Conservation (phyloP, 2,329 filamentous ascomycete genomes). For the Escovopsis sp. region DNA sequence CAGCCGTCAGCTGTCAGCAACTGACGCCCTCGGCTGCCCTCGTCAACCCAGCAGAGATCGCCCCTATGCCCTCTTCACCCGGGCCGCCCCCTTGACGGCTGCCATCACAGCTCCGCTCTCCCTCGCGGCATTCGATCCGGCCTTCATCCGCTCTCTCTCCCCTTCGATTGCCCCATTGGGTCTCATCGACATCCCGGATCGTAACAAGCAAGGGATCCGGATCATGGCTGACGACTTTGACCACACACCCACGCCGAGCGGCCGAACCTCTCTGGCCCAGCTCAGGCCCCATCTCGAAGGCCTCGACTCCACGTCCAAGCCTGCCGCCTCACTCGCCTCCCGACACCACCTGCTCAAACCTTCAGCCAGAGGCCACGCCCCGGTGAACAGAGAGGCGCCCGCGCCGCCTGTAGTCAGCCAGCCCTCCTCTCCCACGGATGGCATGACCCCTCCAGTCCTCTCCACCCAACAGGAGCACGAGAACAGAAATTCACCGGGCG, state of each 20-base stretch:
- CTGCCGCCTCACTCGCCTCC: slow-evolving; percentile 3
- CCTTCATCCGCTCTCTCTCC: too few relatives aligned
- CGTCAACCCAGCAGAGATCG: too few relatives aligned
- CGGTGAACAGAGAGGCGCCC: slow-evolving; percentile 10
- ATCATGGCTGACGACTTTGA: slow-evolving; percentile 14
- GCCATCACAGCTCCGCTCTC: too few relatives aligned
- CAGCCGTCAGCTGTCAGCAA: too few relatives aligned
- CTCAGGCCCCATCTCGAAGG: slow-evolving; percentile 6
- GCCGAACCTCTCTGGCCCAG: slow-evolving; percentile 13
- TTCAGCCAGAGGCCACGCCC: slow-evolving; percentile 5
- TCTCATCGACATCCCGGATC: too few relatives aligned
- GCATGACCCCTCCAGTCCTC: neutral
- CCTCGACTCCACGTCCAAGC: slow-evolving; percentile 3
- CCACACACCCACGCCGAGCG: slow-evolving; percentile 18
- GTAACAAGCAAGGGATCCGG: too few relatives aligned
- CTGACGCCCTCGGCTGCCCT: too few relatives aligned
- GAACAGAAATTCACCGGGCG: slow-evolving; percentile 3
- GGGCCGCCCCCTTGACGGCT: too few relatives aligned
- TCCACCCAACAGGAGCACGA: slow-evolving; percentile 3
- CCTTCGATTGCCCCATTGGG: too few relatives aligned
- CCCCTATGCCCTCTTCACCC: too few relatives aligned
- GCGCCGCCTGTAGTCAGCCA: slow-evolving; percentile 8
- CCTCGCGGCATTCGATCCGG: too few relatives aligned
- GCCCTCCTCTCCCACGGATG: neutral
- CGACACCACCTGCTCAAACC: slow-evolving; percentile 14